Base-by-base conservation (phyloP, 1,139 yeast genomes). In the Pichia sp. region DNA sequence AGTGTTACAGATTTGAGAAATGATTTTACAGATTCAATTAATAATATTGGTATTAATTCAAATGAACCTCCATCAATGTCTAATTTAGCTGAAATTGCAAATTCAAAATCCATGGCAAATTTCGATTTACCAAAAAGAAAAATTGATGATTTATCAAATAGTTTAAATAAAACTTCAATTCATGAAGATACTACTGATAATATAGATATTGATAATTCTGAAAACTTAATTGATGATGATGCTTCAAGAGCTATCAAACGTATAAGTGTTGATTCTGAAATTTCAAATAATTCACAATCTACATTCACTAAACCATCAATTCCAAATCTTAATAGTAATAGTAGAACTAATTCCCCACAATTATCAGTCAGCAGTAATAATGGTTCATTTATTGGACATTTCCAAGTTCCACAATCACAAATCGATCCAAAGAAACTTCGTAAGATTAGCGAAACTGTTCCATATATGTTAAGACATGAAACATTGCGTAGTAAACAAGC, bases 401-500 rank as follows among this genome's bases (percentile, higher is more conserved):
- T 24, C 11, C 45, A 41, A 23, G 41, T 36, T 8, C 43, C 50
- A 66, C 60, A 76, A 65, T 50, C 61, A 7, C 48, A 46, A n/a
- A 50, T 57, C 31, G 83, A 81, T 54, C 73, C 85, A 48, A 72
- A 71, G 52, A 85, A 81, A 61, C 67, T 83, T 51, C 72, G 93
- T 58, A 83, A 79, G 58, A 78, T 83, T 42, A 79, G 88, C 28
- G 91, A 82, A 57, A 83, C 91, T 2, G 86, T 83, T 24, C 93
- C 93, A 26, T 83, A 83, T 52, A 83, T 82, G 28, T 66, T 83
- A 49, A 74, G 85, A 57, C 91, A 83, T 58, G 91, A 83, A 59
- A 72, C 84, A 47, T 72, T 82, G 42, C 65, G 79, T 51, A 82
- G 82, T 45, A 79, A 85, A 60, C 89, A 83, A 56, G 85, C 79